Evolutionary conservation across 495 filamentous ascomycete genomes (phyloP).

Genomic region (Hypoxylon fuscum): DNA sequence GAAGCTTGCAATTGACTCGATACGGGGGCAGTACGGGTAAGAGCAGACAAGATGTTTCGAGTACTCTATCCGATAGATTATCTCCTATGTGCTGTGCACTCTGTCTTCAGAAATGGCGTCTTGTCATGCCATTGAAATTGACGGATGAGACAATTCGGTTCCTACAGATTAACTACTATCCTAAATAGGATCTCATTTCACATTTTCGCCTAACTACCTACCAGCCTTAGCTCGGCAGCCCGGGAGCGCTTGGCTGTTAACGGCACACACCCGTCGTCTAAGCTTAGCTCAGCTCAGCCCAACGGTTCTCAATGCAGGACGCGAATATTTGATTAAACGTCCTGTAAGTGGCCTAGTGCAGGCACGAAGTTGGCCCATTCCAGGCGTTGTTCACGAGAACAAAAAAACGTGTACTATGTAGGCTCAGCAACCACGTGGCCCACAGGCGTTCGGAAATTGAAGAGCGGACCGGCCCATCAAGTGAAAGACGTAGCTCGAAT

Average conservation of each 20-base stretch:
- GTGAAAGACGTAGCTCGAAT: background rate
- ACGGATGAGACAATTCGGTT: background rate
- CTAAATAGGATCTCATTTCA: constrained; percentile 16
- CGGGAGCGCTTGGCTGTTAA: too few relatives aligned
- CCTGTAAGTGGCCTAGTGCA: constrained; percentile 6
- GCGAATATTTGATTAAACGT: background rate
- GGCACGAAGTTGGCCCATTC: background rate
- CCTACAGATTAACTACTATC: constrained; percentile 8
- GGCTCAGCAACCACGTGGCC: constrained; percentile 23
- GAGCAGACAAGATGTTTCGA: too few relatives aligned
- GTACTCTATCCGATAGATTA: too few relatives aligned
- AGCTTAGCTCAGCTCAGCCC: too few relatives aligned
- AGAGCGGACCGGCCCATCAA: constrained; percentile 20
- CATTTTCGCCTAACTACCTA: background rate
- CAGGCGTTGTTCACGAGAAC: background rate
- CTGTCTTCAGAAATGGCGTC: constrained; percentile 13
- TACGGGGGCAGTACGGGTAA: too few relatives aligned
- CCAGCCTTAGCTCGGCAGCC: constrained; percentile 14
- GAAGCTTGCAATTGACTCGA: too few relatives aligned
- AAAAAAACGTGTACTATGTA: constrained; percentile 11
- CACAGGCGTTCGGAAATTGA: constrained; percentile 14
- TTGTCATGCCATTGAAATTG: constrained; percentile 23
- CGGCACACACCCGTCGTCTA: too few relatives aligned
- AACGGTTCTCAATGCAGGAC: background rate
- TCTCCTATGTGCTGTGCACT: too few relatives aligned